Evolutionary conservation across 2,329 filamentous ascomycete species (phyloP).

Genomic region (Aureobasidium sp.): DNA sequence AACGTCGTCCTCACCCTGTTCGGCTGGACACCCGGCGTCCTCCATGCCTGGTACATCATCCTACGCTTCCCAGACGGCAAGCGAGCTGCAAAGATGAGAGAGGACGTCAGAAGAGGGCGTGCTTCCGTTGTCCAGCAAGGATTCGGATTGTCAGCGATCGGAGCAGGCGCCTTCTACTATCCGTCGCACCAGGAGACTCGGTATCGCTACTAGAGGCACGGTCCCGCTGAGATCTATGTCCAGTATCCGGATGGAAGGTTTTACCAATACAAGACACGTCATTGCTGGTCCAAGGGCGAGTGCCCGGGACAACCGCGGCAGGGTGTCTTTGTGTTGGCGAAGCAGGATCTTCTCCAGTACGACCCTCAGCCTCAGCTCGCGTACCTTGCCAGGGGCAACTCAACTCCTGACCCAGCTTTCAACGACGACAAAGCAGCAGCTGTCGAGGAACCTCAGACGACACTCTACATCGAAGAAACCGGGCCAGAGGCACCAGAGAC

Average conservation of each 20-base stretch:
- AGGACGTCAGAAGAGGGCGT: neutral
- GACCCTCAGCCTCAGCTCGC: neutral
- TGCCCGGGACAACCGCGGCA: neutral
- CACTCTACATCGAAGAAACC: neutral
- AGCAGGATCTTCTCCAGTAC: neutral
- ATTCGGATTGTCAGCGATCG: neutral
- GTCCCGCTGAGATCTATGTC: neutral
- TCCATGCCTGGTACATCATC: conserved; percentile 14
- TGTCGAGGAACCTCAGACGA: neutral
- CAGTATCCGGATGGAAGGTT: neutral
- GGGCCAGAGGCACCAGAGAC: neutral
- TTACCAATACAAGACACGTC: neutral
- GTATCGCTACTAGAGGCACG: neutral
- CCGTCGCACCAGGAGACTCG: neutral
- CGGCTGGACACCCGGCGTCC: conserved; percentile 10
- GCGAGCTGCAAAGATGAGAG: neutral
- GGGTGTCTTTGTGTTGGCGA: neutral
- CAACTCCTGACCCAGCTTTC: neutral
- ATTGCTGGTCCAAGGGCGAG: neutral
- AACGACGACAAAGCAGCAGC: neutral
- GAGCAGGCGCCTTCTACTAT: neutral
- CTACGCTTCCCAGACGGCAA: conserved; percentile 10
- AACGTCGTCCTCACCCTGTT: conserved; percentile 74
- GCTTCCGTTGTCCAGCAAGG: neutral
- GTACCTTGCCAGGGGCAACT: neutral